Evolutionary conservation across 495 filamentous ascomycete species (phyloP), one percentile per base, ranked within the genome.

Genomic region (Penicillium ucsense): DNA sequence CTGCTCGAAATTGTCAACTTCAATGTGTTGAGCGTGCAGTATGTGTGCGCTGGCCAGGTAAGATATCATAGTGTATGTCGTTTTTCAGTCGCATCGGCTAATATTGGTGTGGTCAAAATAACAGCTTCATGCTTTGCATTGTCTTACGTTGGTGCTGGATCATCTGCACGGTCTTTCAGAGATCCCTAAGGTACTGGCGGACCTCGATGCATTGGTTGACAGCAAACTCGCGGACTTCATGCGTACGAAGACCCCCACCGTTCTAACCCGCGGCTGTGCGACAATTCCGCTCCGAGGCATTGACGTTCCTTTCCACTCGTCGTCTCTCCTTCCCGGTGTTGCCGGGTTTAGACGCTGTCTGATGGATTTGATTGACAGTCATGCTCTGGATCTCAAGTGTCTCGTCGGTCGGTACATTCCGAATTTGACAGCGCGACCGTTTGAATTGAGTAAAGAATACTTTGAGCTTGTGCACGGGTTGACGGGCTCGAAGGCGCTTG

Each of bases 1-100:
- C 77, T 98, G 4, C 68, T 98, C 43, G 92, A 98, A 68, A 95
- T 98, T 65, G 92, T 98, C 78, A 98, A 98, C 68, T 92, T 87
- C 77, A 98, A 98, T 70, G 87, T 98, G 53, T 85, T 88, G 57
- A 95, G 97, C 72, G 84, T 87, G 86, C 92, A 98, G 65, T 98
- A 98, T 63, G 92, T 98, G 53, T 92, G 88, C 58, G 92, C 92
- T 56, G 92, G 92, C 66, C 92, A 98, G 70, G 64, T 68, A 61
- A 68, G 62, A 65, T 41, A 8, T 6, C 35, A 20, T n/a, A 34
- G 20, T 43, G 6, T 40, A 20, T 8, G 11, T 11, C 9, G 4
- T 11, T 28, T n/a, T 40, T 38, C 45, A 41, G 8, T 9, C 7
- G 7, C 27, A 20, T 8, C 37, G 6, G 8, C 6, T 35, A 20